Percentiles rank a stretch among this genome's conserved stretches.
These are phyloP conservation scores for Mytilinidion resinicola DNA, from an alignment of 495 filamentous ascomycete genomes.

Conservation along the genomic window DNA sequence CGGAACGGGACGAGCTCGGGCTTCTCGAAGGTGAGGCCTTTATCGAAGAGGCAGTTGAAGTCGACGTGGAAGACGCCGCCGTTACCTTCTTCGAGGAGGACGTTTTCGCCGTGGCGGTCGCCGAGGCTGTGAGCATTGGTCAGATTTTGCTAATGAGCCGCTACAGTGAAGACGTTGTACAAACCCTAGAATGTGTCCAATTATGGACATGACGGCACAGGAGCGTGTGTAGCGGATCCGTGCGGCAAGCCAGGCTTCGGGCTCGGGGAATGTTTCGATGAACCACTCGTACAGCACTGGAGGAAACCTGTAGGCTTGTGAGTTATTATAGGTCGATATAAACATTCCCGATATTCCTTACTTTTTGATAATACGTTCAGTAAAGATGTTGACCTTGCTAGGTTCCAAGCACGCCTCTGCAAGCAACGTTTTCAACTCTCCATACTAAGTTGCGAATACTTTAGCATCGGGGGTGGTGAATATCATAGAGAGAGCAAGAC, in stretches of 20 bases:
- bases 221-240: slow-evolving; percentile 88
- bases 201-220: slow-evolving; percentile 95
- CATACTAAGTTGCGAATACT: slow-evolving; percentile 34
- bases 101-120: slow-evolving; percentile 97
- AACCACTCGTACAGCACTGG: slow-evolving; percentile 92
- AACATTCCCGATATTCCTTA: not conserved
- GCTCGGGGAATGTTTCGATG: slow-evolving; percentile 86
- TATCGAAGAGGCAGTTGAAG: slow-evolving; percentile 99
- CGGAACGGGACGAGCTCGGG: slow-evolving; percentile 97
- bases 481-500: slow-evolving; percentile 24
- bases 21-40: slow-evolving; percentile 90
- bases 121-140: slow-evolving; percentile 49
- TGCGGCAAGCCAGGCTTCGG: slow-evolving; percentile 83
- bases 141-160: slow-evolving; percentile 12
- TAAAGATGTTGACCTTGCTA: slow-evolving; percentile 60
- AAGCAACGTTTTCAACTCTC: slow-evolving; percentile 51
- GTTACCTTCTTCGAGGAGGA: slow-evolving; percentile 88
- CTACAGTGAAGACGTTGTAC: not conserved
- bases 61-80: slow-evolving; percentile 96
- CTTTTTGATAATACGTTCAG: slow-evolving; percentile 40
- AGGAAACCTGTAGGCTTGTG: slow-evolving; percentile 46
- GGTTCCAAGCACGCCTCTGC: slow-evolving; percentile 50
- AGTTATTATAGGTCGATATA: not conserved
- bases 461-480: not conserved
- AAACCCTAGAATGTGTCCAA: slow-evolving; percentile 80